Base-by-base conservation (phyloP, 805 yeast species). In the Candida germanica region DNA sequence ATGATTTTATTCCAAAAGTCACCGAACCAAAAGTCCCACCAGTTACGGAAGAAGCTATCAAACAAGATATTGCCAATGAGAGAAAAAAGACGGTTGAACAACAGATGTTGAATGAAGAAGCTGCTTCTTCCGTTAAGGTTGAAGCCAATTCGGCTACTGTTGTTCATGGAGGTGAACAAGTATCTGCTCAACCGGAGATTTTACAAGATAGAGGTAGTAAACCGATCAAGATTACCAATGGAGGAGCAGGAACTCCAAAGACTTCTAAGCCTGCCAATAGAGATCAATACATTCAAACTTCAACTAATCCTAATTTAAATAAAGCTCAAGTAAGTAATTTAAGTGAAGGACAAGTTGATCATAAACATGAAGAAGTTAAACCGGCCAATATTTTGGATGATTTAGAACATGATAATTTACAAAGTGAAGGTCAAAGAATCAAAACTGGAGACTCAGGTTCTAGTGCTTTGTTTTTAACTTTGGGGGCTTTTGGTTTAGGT, bases 51-150 rank as follows among this genome's bases (percentile, higher is more conserved):
- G 75, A 75, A 35, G 69, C 77, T 2, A 66, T 75, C 23, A 65
- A 70, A 30, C 69, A 71, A 43, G 79, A 75, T 32, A 60, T 65
- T 40, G 73, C 72, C 20, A 69, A 69, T 9, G 59, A 61, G 29
- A 69, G 60, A 43, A 59, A 55, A 33, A 60, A 58, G 31, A 49
- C 53, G 29, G 63, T 64, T 10, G 73, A 63, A 42, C 50, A 51
- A 21, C 72, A 68, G 41, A 41, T 63, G 54, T 53, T 60, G 37
- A 41, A 51, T 37, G 50, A 56, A 44, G 72, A 67, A 37, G 44
- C 48, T 33, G 50, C 54, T 35, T 46, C 60, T 5, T 61, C 69
- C 8, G 47, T 63, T 26, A 67, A 67, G 46, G 72, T 66, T n/a
- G 73, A 67, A 49, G 72, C 70, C 30, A 66, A 64, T 38, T 49